Evolutionary conservation across 2,329 filamentous ascomycete genomes (phyloP).

Genomic region (Sporothrix dimorphospora): DNA sequence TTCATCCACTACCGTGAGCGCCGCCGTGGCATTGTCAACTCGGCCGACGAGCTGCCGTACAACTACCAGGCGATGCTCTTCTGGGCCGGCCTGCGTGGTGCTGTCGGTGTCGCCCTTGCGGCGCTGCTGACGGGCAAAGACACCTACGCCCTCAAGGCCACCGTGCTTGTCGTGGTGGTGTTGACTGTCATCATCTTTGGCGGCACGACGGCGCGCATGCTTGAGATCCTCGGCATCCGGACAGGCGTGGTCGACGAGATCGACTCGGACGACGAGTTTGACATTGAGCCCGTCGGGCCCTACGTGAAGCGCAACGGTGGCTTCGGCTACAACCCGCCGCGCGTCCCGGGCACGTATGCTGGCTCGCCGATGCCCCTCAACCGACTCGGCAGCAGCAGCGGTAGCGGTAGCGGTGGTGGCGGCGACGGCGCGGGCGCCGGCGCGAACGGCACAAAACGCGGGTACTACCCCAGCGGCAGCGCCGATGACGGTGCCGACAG

Average conservation of each 20-base stretch:
- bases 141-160: conserved; percentile 81
- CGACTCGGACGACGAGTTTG: conserved; percentile 97
- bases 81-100: conserved; percentile 94
- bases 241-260: conserved; percentile 97
- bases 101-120: conserved; percentile 91
- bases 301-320: conserved; percentile 82
- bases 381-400: conserved; percentile 47
- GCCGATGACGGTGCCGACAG: conserved; percentile 37
- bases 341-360: conserved; percentile 43
- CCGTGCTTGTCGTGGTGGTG: conserved; percentile 96
- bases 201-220: conserved; percentile 94
- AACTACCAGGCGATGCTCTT: conserved; percentile 99
- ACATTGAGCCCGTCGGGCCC: conserved; percentile 79
- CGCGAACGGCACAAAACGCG: conserved; percentile 35
- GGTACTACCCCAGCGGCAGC: conserved; percentile 31
- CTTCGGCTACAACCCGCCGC: conserved; percentile 75
- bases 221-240: conserved; percentile 94
- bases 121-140: conserved; percentile 84
- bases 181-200: conserved; percentile 98
- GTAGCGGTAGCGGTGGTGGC: conserved; percentile 22
- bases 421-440: conserved; percentile 47
- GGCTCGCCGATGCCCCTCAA: conserved; percentile 61
- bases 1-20: conserved; percentile 85
- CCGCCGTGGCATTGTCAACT: conserved; percentile 70
- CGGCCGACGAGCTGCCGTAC: conserved; percentile 85